A percentile compares a stretch with the other conserved stretches of the same genome.
phyloP scores from a whole-genome alignment of 306 rosid species.

The Quillaja saponaria region DNA sequence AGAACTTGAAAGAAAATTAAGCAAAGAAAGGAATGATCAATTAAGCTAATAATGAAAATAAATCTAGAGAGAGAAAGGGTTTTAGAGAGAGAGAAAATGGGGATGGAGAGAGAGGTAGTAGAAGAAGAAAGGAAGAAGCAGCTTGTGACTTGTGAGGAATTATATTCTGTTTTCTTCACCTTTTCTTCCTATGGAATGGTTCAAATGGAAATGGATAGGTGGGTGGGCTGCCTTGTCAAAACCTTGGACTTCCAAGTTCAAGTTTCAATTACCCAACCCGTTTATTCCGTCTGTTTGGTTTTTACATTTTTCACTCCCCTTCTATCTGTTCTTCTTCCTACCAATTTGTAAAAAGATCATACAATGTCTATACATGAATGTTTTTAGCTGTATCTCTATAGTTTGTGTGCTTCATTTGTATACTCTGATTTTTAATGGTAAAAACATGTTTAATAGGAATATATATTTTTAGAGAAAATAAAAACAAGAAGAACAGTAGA shows the following conservation, averaged over 20 bases:
- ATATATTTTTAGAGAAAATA: no score
- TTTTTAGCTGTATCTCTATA: no score
- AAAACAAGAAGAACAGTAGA: no score
- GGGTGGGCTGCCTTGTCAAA: conserved; percentile 25
- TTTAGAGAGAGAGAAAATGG: conserved; percentile 31
- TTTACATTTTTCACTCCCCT: no score
- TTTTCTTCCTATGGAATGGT: conserved; percentile 19
- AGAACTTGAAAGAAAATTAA: conserved; percentile 18
- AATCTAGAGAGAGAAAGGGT: conserved; percentile 47
- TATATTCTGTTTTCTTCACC: conserved; percentile 19
- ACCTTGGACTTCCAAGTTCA: not conserved
- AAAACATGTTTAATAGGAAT: no score
- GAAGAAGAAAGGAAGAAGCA: not conserved
- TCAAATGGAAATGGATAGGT: conserved; percentile 14
- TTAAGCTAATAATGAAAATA: conserved; percentile 31
- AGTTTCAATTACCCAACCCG: conserved; percentile 1
- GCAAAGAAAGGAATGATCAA: conserved; percentile 35
- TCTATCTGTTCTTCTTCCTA: no score
- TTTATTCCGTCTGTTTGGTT: not conserved
- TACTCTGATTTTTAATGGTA: no score
- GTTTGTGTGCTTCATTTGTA: no score
- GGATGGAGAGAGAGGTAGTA: not conserved
- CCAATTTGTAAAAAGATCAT: no score
- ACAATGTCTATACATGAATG: no score
- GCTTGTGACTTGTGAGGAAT: not conserved